phyloP scores from a whole-genome alignment of 768 basidiomycete species.

The Amanita muscaria region DNA sequence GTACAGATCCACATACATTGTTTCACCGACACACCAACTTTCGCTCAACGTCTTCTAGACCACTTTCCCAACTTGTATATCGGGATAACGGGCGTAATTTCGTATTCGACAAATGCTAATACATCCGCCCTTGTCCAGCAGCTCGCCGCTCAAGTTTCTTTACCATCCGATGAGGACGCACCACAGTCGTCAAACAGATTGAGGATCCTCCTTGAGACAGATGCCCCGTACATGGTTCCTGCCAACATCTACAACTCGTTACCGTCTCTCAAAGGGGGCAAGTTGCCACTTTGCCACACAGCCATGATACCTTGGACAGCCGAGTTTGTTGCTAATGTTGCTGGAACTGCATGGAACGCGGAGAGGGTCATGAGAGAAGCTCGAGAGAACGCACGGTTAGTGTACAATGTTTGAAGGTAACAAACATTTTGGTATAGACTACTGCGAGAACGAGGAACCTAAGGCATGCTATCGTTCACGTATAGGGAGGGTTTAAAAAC shows the following conservation, averaged over 20 bases:
- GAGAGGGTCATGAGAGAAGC: conserved; percentile 52
- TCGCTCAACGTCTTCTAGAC: conserved; percentile 60
- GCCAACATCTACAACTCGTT: conserved; percentile 58
- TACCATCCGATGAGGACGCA: conserved; percentile 4
- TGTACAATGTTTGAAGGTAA: conserved; percentile 44
- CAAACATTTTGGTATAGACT: too few species aligned
- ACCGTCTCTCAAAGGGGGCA: conserved; percentile 43
- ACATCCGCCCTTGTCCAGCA: conserved; percentile 60
- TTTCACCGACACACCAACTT: conserved; percentile 74
- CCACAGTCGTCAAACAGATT: conserved; percentile 16
- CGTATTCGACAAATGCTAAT: conserved; percentile 67
- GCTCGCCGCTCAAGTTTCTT: conserved; percentile 9
- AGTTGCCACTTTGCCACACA: conserved; percentile 63
- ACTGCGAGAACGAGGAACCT: too few species aligned
- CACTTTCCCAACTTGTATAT: conserved; percentile 80
- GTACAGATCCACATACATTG: conserved; percentile 81
- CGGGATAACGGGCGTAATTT: conserved; percentile 80
- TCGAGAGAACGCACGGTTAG: conserved; percentile 50
- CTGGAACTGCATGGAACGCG: conserved; percentile 39
- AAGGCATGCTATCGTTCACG: too few species aligned
- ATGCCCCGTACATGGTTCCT: conserved; percentile 85
- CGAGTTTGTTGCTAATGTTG: conserved; percentile 52
- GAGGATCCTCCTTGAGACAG: conserved; percentile 70
- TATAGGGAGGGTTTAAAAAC: too few species aligned
- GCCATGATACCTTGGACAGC: conserved; percentile 87